These are phyloP conservation scores for Saccharomyces paradoxus DNA, from an alignment of 805 yeast species.

Conservation along the genomic window DNA sequence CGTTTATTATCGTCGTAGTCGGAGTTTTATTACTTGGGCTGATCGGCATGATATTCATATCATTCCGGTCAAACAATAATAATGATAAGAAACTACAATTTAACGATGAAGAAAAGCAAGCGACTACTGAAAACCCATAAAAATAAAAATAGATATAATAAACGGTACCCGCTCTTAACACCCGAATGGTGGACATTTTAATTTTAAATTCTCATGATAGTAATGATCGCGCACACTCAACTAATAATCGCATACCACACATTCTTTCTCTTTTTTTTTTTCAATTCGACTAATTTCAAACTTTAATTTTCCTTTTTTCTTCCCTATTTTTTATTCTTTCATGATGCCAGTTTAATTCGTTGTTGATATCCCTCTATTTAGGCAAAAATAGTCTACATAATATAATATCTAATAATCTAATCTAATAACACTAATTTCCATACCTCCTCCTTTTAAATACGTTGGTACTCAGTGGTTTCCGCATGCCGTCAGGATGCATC, in stretches of 20 bases:
- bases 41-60: background rate
- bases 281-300: background rate
- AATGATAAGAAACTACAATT: background rate
- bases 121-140: background rate
- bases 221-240: background rate
- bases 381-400: background rate
- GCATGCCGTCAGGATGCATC: background rate
- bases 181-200: background rate
- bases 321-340: background rate
- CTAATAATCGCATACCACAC: background rate
- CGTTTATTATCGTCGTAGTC: background rate
- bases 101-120: slow-evolving; percentile 2
- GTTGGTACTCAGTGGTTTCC: background rate
- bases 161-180: background rate
- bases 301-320: background rate
- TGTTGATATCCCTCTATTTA: background rate
- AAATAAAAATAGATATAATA: too few relatives aligned
- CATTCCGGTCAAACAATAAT: background rate
- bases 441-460: background rate
- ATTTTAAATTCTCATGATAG: background rate
- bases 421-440: background rate
- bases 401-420: background rate
- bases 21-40: background rate
- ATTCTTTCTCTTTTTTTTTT: background rate
- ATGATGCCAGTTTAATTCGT: background rate